phyloP scores from a whole-genome alignment of 1,284 basidiomycete genomes.

The Somion occarium region DNA sequence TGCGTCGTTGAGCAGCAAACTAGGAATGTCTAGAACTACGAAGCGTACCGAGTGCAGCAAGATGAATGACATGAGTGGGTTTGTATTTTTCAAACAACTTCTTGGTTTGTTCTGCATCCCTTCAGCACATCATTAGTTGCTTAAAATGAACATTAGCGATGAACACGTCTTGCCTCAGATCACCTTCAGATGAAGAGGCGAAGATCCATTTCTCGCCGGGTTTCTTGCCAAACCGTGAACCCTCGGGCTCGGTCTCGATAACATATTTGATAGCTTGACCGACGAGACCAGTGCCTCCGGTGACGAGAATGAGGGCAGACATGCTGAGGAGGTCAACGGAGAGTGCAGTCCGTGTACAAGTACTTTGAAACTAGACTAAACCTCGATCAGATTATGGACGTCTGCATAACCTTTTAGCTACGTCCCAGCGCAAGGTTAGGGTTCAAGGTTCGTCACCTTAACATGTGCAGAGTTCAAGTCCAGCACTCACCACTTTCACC shows the following conservation, averaged over 20 bases:
- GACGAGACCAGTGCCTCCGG: conserved; percentile 83
- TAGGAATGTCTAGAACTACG: conserved; percentile 6
- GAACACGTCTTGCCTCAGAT: conserved; percentile 55
- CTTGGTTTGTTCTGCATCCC: conserved; percentile 59
- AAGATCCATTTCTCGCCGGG: conserved; percentile 84
- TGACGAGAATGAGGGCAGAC: conserved; percentile 66
- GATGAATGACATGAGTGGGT: conserved; percentile 89
- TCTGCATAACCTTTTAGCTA: too few species aligned
- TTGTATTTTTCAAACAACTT: conserved; percentile 81
- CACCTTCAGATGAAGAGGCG: conserved; percentile 68
- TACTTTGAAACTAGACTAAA: too few species aligned
- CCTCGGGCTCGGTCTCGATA: conserved; percentile 72
- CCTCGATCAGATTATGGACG: too few species aligned
- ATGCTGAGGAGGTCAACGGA: conserved; percentile 19
- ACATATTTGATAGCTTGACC: conserved; percentile 77
- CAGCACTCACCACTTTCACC: too few species aligned
- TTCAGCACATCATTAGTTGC: conserved; percentile 22
- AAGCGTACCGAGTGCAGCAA: conserved; percentile 74
- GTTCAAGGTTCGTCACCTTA: too few species aligned
- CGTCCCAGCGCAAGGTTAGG: too few species aligned
- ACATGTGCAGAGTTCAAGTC: too few species aligned
- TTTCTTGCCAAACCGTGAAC: conserved; percentile 71
- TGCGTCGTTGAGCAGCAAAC: too few species aligned
- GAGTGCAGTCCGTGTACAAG: background rate
- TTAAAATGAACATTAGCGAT: background rate